Evolutionary conservation across 495 filamentous ascomycete genomes (phyloP), one percentile per base, ranked within the genome.

Genomic region (Recurvomyces mirabilis): DNA sequence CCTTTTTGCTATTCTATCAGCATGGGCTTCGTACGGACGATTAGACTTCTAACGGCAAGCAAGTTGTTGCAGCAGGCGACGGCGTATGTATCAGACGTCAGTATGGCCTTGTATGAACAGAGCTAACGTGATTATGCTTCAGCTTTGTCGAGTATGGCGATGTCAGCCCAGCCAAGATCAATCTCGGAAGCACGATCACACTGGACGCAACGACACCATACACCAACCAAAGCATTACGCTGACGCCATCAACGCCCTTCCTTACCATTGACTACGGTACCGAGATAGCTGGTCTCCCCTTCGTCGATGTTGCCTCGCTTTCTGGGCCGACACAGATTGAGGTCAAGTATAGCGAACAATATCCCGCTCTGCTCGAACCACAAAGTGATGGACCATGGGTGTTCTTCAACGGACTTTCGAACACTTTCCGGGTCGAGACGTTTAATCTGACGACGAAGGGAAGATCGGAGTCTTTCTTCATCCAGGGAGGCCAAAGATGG

Each of bases 401-500:
- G 12, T 51, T 48, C 34, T 21, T 20, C 19, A 30, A 47, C 12
- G 46, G 32, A 4, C 47, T 51, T 18, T 13, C 33, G 4, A 47
- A 47, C 22, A 46, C 31, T 10, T 45, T 51, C 25, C 38, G 47
- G 34, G 37, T 37, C 5, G 42, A 51, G 24, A 51, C 51, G 10
- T 51, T 54, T 37, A 46, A 52, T 19, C 9, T 54, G 4, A 54
- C 39, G 25, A 41, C 9, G 1, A 7, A 1, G 14, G 51, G 51
- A 1, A 32, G 17, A 2, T 17, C 20, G 9, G 17, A 34, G 12
- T 51, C 47, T 11, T 34, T 29, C 25, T 36, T 54, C 14, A 19
- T 51, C 2, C 51, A 54, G 26, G 51, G 51, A 20, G 51, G 51
- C 26, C 51, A 42, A 22, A 10, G 51, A 14, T 54, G 51, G 51